A percentile compares a stretch with the other conserved stretches of the same genome.
These are phyloP conservation scores for Salix exigua DNA, from an alignment of 345 rosid genomes.

Conservation along the genomic window DNA sequence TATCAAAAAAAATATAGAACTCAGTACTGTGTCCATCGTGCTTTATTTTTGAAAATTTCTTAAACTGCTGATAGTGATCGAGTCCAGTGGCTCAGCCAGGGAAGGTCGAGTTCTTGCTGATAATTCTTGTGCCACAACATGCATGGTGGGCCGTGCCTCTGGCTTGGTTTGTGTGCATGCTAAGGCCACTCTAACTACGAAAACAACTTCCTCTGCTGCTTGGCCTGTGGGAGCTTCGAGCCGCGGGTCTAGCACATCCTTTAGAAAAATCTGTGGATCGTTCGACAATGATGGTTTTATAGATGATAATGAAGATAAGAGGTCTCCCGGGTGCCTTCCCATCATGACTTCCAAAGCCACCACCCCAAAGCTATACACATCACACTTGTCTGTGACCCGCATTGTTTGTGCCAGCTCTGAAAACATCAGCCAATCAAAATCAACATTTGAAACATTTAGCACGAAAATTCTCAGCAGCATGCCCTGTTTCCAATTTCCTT, in stretches of 20 bases:
- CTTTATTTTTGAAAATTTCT: conserved; percentile 24
- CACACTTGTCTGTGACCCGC: conserved; percentile 47
- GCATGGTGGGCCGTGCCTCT: conserved; percentile 51
- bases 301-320: conserved; percentile 29
- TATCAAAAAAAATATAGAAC: too few relatives aligned
- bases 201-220: conserved; percentile 46
- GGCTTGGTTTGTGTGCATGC: conserved; percentile 41
- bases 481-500: background rate
- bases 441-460: background rate
- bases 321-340: conserved; percentile 66
- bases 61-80: conserved; percentile 31
- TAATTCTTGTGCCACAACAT: conserved; percentile 54
- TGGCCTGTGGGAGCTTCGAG: conserved; percentile 40
- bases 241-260: conserved; percentile 49
- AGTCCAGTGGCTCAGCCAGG: conserved; percentile 27
- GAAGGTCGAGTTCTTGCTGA: conserved; percentile 36
- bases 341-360: conserved; percentile 61
- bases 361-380: conserved; percentile 62
- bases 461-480: background rate
- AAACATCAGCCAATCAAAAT: background rate
- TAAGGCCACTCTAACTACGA: conserved; percentile 35
- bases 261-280: conserved; percentile 26
- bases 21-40: too few relatives aligned
- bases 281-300: conserved; percentile 10
- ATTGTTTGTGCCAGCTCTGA: conserved; percentile 44